phyloP scores from a whole-genome alignment of 805 yeast species.

The Zygosaccharomyces bisporus region DNA sequence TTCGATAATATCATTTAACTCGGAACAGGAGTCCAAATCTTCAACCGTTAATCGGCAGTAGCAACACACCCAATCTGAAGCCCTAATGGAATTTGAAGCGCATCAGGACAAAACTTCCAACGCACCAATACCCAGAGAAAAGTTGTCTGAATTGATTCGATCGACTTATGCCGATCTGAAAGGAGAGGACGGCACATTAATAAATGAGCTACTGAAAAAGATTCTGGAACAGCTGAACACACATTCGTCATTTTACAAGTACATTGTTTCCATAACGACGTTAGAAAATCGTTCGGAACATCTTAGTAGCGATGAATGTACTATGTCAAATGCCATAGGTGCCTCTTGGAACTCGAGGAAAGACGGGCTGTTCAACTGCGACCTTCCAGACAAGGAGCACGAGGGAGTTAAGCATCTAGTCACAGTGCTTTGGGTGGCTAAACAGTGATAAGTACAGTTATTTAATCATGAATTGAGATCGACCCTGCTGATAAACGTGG shows the following conservation, averaged over 20 bases:
- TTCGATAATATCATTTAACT: neutral
- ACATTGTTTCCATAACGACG: slow-evolving; percentile 45
- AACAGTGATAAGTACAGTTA: slow-evolving; percentile 10
- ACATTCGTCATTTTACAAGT: slow-evolving; percentile 55
- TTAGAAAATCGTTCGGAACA: slow-evolving; percentile 29
- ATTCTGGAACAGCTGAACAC: slow-evolving; percentile 38
- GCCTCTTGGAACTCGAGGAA: slow-evolving; percentile 54
- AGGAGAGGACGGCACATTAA: slow-evolving; percentile 6
- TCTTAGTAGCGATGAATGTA: slow-evolving; percentile 13
- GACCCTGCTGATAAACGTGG: slow-evolving; percentile 29
- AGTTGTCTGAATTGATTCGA: slow-evolving; percentile 20
- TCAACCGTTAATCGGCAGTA: neutral
- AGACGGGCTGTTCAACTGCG: slow-evolving; percentile 50
- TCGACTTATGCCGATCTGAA: slow-evolving; percentile 8
- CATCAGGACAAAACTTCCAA: slow-evolving; percentile 19
- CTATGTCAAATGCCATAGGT: slow-evolving; percentile 42
- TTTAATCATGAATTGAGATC: slow-evolving; percentile 6
- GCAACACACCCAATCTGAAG: neutral
- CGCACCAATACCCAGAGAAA: slow-evolving; percentile 21
- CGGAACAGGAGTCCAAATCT: neutral
- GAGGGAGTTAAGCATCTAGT: slow-evolving; percentile 24
- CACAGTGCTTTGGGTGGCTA: slow-evolving; percentile 35
- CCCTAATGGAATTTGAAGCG: slow-evolving; percentile 14
- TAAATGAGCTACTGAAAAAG: slow-evolving; percentile 31
- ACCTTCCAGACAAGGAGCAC: slow-evolving; percentile 22